Conservation (phyloP, 768 basidiomycete species). For the Melanogaster broomeanus region DNA sequence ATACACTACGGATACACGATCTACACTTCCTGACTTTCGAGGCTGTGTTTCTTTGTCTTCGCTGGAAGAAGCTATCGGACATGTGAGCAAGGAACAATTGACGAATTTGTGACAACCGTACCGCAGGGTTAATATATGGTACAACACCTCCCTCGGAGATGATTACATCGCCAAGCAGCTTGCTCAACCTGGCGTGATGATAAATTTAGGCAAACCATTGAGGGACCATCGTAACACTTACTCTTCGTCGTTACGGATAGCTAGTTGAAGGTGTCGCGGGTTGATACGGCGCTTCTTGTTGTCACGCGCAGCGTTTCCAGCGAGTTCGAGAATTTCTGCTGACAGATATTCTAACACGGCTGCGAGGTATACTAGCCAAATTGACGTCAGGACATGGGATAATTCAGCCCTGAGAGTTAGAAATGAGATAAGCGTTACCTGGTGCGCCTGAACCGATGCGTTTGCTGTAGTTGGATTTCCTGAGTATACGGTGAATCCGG, state of each 20-base stretch:
- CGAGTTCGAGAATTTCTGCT: constrained; percentile 92
- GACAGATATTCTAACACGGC: constrained; percentile 92
- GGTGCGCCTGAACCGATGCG: constrained; percentile 90
- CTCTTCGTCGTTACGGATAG: constrained; percentile 95
- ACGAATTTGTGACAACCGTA: constrained; percentile 16
- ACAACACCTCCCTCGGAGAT: constrained; percentile 97
- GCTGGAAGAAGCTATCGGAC: constrained; percentile 28
- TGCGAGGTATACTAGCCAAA: constrained; percentile 77
- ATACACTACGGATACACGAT: constrained; percentile 4
- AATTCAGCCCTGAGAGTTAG: not conserved
- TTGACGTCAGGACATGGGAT: not conserved
- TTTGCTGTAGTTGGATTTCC: constrained; percentile 84
- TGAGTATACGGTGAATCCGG: constrained; percentile 86
- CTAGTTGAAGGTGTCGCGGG: constrained; percentile 91
- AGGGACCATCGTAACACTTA: constrained; percentile 31
- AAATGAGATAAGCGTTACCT: constrained; percentile 41
- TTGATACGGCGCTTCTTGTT: constrained; percentile 97
- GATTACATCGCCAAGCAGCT: constrained; percentile 77
- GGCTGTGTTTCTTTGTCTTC: constrained; percentile 33
- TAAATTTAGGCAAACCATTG: not conserved
- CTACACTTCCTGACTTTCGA: constrained; percentile 35
- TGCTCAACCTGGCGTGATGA: constrained; percentile 54
- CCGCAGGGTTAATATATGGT: constrained; percentile 73
- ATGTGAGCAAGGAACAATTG: not conserved
- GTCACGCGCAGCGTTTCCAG: constrained; percentile 87